Evolutionary conservation across 225 moss, liverwort and hornwort species (phyloP).

Genomic region (Bryum argenteum): DNA sequence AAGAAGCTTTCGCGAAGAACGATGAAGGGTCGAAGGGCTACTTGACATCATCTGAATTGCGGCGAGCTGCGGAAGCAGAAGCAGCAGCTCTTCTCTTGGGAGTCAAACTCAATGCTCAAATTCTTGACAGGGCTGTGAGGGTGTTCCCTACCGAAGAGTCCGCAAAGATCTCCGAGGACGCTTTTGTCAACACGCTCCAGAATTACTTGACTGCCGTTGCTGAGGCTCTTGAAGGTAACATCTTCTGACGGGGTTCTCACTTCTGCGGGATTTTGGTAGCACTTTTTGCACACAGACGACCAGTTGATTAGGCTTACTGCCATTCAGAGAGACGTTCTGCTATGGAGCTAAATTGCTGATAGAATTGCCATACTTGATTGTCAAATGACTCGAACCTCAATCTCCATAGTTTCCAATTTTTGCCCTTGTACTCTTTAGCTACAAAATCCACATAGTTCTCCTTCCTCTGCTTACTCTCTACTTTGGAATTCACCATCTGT

Average conservation of each 20-base stretch:
- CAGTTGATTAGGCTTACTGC: constrained; percentile 6
- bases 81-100: constrained; percentile 66
- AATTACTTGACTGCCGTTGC: constrained; percentile 53
- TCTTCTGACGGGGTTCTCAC: not conserved
- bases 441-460: not conserved
- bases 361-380: constrained; percentile 6
- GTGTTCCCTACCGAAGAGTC: constrained; percentile 37
- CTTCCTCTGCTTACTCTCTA: too few species aligned
- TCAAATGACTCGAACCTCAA: not conserved
- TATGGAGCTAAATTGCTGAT: not conserved
- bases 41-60: constrained; percentile 57
- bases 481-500: too few species aligned
- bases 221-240: constrained; percentile 61
- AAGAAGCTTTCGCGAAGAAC: constrained; percentile 39
- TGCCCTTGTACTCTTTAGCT: too few species aligned
- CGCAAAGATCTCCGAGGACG: constrained; percentile 44
- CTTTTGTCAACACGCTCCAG: constrained; percentile 43
- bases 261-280: not conserved
- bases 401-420: too few species aligned
- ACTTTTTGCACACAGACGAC: not conserved
- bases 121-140: constrained; percentile 34
- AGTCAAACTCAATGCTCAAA: constrained; percentile 43
- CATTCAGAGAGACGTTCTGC: constrained; percentile 2
- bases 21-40: constrained; percentile 64
- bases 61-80: constrained; percentile 68